A percentile compares a stretch with the other conserved stretches of the same genome.
These are phyloP conservation scores for Fusarium pseudonygamai DNA, from an alignment of 2,329 filamentous ascomycete species.

Conservation along the genomic window DNA sequence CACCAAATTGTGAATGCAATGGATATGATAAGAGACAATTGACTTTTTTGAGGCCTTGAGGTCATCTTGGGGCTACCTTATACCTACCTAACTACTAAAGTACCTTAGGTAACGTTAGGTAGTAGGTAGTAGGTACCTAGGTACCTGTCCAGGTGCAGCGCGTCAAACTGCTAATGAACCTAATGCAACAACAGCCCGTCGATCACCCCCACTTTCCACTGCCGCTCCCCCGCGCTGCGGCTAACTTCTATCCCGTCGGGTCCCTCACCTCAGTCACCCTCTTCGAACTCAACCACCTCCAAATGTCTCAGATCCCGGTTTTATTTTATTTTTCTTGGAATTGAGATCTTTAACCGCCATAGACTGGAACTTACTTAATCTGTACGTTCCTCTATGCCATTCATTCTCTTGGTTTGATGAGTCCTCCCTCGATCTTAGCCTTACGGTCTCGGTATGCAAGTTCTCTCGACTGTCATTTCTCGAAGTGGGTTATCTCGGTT, in stretches of 20 bases:
- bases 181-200: slow-evolving; percentile 5
- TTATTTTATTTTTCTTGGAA: background rate
- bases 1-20: background rate
- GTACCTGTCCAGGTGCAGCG: background rate
- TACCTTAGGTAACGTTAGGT: no score
- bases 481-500: slow-evolving; percentile 33
- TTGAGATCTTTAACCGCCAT: background rate
- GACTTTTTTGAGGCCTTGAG: background rate
- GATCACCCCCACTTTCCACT: slow-evolving; percentile 22
- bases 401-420: background rate
- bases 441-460: slow-evolving; percentile 22
- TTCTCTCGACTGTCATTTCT: slow-evolving; percentile 13
- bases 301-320: slow-evolving; percentile 22
- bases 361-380: background rate
- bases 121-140: no score
- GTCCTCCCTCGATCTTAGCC: background rate
- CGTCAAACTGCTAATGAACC: background rate
- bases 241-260: background rate
- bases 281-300: slow-evolving; percentile 14
- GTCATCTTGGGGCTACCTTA: background rate
- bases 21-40: background rate
- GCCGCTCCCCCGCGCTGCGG: slow-evolving; percentile 20
- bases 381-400: background rate
- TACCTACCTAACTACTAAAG: no score
- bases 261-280: background rate